Evolutionary conservation across 2,329 filamentous ascomycete genomes (phyloP).

Genomic region (Venturia effusa): DNA sequence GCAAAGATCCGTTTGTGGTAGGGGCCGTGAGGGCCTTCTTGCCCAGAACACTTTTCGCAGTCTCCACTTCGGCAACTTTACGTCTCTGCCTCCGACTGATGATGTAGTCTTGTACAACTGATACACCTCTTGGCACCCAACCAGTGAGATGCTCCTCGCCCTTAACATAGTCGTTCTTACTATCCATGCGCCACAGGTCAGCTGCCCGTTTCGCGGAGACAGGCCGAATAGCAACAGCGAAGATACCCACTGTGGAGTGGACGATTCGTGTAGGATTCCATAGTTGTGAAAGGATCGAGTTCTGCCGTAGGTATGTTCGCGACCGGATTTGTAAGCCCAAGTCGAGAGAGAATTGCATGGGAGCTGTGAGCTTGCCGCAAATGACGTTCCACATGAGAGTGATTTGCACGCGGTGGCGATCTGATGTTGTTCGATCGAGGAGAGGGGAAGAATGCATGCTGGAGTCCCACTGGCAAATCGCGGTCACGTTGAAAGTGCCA

Average conservation of each 20-base stretch:
- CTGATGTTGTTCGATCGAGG: slow-evolving; percentile 85
- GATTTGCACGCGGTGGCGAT: slow-evolving; percentile 85
- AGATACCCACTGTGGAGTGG: slow-evolving; percentile 76
- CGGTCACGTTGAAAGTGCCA: slow-evolving; percentile 74
- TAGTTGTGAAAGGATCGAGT: slow-evolving; percentile 75
- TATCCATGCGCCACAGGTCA: slow-evolving; percentile 94
- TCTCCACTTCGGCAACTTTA: slow-evolving; percentile 70
- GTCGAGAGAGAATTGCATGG: slow-evolving; percentile 77
- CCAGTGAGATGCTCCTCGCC: slow-evolving; percentile 77
- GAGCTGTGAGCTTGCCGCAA: slow-evolving; percentile 73
- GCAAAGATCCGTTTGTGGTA: slow-evolving; percentile 8
- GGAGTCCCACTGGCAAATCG: slow-evolving; percentile 94
- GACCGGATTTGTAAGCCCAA: slow-evolving; percentile 75
- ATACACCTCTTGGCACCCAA: slow-evolving; percentile 85
- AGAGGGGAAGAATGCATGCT: slow-evolving; percentile 85
- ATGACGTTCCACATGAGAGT: slow-evolving; percentile 76
- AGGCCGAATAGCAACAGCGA: slow-evolving; percentile 75
- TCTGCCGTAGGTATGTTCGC: slow-evolving; percentile 72
- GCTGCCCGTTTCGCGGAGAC: slow-evolving; percentile 83
- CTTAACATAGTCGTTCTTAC: slow-evolving; percentile 88
- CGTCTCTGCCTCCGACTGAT: slow-evolving; percentile 60
- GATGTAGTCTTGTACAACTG: slow-evolving; percentile 81
- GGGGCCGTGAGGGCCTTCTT: slow-evolving; percentile 32
- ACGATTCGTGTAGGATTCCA: slow-evolving; percentile 81
- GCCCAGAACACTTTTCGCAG: slow-evolving; percentile 55